Base-by-base conservation (phyloP, 306 rosid genomes). In the Lathyrus tuberosus region DNA sequence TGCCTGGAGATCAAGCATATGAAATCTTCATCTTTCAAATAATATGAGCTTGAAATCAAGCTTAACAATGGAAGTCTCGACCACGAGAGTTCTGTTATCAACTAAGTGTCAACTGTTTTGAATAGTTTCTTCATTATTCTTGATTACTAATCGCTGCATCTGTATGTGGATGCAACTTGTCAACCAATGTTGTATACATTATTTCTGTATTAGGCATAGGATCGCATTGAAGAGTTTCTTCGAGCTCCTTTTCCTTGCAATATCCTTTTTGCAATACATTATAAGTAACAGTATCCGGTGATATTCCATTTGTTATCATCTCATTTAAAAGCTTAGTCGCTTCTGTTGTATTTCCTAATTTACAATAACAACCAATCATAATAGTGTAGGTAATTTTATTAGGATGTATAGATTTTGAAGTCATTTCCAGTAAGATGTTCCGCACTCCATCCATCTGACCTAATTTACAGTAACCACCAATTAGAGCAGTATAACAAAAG, bases 331-430 rank as follows among this genome's bases (percentile, higher is more conserved):
- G 83, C 65, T 67, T 80, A 22, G 43, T 74, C 0, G 96, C 91
- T 80, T 87, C 89, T 67, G 84, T 74, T 84, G 65, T 63, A 58
- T 87, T 80, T 17, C 93, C 92, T 69, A 89, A 70, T 82, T 89
- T 87, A 85, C 82, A 76, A 65, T 85, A 80, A 66, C 91, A 87
- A 59, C 82, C 86, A 51, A 89, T 87, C 84, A 89, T 82, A 76
- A 86, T 78, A 49, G 95, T 86, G 74, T 86, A 88, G 49, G 95
- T 88, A 80, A 84, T 65, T 78, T 81, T 84, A 75, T 86, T 88
- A 58, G 95, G 91, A 26, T 54, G 69, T 71, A 88, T 65, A 43
- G 76, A 47, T 28, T 71, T 76, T 12, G 78, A 78, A 40, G 74
- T 70, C 91, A 88, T 88, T 69, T 84, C 87, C 61, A 60, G 69